Evolutionary conservation across 495 filamentous ascomycete genomes (phyloP).

Genomic region (Penicillium lividum): DNA sequence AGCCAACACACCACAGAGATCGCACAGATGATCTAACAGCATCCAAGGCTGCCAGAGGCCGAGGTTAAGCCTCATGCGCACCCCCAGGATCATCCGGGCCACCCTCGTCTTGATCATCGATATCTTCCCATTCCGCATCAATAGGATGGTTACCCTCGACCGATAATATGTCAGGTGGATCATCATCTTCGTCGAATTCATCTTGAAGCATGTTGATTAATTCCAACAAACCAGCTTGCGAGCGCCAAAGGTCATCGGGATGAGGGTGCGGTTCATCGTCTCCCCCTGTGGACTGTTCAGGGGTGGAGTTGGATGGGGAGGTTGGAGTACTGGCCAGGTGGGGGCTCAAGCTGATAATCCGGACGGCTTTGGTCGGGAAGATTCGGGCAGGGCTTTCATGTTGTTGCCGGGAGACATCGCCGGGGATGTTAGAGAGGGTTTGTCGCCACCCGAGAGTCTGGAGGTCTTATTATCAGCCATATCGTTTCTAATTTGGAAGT

Average conservation of each 20-base stretch:
- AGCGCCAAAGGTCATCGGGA: conserved; percentile 19
- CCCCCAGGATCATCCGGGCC: neutral
- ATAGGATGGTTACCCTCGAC: neutral
- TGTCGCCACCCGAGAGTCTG: conserved; percentile 41
- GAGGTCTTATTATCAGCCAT: conserved; percentile 12
- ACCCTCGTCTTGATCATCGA: conserved; percentile 14
- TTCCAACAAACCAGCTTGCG: conserved; percentile 31
- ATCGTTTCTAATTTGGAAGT: neutral
- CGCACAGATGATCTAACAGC: neutral
- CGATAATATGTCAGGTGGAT: conserved; percentile 10
- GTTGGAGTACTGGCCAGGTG: conserved; percentile 12
- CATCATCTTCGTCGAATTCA: conserved; percentile 25
- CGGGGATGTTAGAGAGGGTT: conserved; percentile 22
- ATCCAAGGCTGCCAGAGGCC: neutral
- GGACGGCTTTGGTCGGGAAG: conserved; percentile 41
- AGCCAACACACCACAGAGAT: neutral
- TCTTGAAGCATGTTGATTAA: conserved; percentile 34
- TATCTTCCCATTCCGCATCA: conserved; percentile 23
- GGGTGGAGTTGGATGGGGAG: conserved; percentile 1
- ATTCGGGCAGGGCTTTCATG: conserved; percentile 32
- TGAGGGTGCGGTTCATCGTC: conserved; percentile 8
- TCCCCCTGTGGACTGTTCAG: conserved; percentile 1
- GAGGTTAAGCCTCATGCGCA: neutral
- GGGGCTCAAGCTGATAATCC: conserved; percentile 38
- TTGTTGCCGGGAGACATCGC: conserved; percentile 10